These are phyloP conservation scores for Kazachstania psychrophila DNA, from an alignment of 805 yeast genomes.

Conservation along the genomic window DNA sequence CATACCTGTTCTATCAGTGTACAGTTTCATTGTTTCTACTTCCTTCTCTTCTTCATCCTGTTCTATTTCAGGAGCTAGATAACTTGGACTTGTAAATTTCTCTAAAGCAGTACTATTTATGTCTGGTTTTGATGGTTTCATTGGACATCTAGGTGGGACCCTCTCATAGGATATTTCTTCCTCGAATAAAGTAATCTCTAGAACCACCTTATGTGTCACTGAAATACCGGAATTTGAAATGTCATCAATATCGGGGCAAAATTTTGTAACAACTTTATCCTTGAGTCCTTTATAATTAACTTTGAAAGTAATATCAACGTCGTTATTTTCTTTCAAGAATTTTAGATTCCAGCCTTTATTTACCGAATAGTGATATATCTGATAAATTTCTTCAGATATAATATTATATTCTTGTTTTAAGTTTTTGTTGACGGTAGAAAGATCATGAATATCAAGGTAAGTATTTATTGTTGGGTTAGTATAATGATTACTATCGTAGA, in stretches of 20 bases:
- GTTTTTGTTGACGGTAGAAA: neutral
- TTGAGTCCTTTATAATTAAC: neutral
- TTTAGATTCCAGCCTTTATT: neutral
- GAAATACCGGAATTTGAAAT: neutral
- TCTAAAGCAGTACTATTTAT: too few species aligned
- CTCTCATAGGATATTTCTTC: slow-evolving; percentile 3
- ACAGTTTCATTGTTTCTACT: neutral
- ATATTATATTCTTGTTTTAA: too few species aligned
- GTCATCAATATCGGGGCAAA: neutral
- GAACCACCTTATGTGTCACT: slow-evolving; percentile 1
- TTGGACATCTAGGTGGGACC: neutral
- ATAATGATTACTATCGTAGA: neutral
- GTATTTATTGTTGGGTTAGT: neutral
- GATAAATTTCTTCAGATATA: neutral
- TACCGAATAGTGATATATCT: neutral
- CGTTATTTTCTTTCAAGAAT: neutral
- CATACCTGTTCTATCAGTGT: slow-evolving; percentile 2
- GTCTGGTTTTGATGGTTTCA: too few species aligned
- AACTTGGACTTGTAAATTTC: too few species aligned
- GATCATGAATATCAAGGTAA: neutral
- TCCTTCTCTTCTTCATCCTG: neutral
- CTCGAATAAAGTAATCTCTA: slow-evolving; percentile 2
- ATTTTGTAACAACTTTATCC: neutral
- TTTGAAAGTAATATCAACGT: slow-evolving; percentile 1
- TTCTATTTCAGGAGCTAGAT: neutral